Conservation (phyloP, 192 early-diverging fungal genomes). For the Podila clonocystis region DNA sequence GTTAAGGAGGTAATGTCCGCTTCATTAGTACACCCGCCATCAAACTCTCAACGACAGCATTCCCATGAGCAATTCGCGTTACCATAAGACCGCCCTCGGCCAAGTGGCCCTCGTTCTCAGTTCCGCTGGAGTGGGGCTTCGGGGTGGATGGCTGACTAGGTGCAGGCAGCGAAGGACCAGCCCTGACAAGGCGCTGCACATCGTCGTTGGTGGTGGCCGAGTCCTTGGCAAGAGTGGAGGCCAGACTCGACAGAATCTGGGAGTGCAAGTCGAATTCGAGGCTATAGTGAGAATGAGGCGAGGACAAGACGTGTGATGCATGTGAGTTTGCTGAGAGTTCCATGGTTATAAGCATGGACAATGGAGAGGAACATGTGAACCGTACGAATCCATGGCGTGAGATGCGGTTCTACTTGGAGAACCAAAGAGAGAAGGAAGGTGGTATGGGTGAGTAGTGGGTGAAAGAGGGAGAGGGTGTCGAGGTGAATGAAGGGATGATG, state of each 20-base stretch:
- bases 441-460: not conserved
- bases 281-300: conserved; percentile 27
- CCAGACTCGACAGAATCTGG: conserved; percentile 61
- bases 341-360: not conserved
- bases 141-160: conserved; percentile 19
- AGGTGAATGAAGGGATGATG: not conserved
- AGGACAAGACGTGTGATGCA: not conserved
- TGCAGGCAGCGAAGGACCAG: conserved; percentile 48
- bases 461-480: not conserved
- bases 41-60: not conserved
- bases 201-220: conserved; percentile 55
- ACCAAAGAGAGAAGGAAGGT: not conserved
- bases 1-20: not conserved
- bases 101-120: conserved; percentile 15
- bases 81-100: conserved; percentile 46
- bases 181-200: conserved; percentile 50
- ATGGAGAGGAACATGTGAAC: not conserved
- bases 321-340: not conserved
- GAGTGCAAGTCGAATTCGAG: conserved; percentile 66
- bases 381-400: not conserved
- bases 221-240: conserved; percentile 59
- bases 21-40: not conserved
- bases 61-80: not conserved
- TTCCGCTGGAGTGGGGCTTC: conserved; percentile 12
- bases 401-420: not conserved